Conservation (phyloP, 2,329 filamentous ascomycete genomes). For the Aurifilum marmelostoma region DNA sequence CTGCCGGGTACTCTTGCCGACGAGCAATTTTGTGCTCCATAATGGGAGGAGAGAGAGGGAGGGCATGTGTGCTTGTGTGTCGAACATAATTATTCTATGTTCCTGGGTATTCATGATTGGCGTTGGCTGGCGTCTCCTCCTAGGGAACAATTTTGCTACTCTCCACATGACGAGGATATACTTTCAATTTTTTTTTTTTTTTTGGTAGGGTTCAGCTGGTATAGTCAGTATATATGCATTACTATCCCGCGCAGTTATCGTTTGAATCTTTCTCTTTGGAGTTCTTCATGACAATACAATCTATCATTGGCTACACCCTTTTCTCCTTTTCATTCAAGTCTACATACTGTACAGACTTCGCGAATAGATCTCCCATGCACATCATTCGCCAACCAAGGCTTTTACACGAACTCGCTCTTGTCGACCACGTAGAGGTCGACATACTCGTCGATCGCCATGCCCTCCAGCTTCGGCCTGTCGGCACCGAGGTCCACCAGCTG, state of each 20-base stretch:
- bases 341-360: background rate
- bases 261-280: background rate
- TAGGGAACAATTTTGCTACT: background rate
- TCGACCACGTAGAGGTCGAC: constrained; percentile 69
- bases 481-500: constrained; percentile 80
- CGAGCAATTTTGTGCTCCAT: background rate
- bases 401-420: constrained; percentile 28
- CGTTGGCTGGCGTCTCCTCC: background rate
- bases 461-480: constrained; percentile 75
- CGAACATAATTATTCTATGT: background rate
- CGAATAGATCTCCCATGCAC: background rate
- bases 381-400: background rate
- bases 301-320: background rate
- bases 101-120: background rate
- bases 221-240: background rate
- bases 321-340: background rate
- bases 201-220: background rate
- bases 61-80: background rate
- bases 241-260: background rate
- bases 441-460: constrained; percentile 87
- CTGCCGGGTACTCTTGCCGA: background rate
- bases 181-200: background rate
- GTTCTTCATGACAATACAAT: background rate
- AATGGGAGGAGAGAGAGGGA: background rate
- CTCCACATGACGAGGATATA: background rate